phyloP scores from a whole-genome alignment of 1,284 basidiomycete species.

The Ustilago lituana region DNA sequence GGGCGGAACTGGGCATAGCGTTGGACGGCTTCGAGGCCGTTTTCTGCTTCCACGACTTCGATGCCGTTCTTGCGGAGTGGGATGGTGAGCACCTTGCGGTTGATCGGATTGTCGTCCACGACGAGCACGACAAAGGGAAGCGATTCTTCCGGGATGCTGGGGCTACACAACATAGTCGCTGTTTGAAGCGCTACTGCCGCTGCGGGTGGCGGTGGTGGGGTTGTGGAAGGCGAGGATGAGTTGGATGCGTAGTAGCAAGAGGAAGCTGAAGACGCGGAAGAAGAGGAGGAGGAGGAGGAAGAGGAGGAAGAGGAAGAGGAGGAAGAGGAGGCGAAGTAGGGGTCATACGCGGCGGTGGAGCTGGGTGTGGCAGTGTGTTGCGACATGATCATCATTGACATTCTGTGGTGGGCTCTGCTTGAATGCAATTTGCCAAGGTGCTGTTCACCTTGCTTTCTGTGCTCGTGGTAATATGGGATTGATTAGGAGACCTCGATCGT shows the following conservation, averaged over 20 bases:
- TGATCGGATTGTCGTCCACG: conserved; percentile 63
- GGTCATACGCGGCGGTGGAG: conserved; percentile 17
- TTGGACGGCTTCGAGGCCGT: conserved; percentile 55
- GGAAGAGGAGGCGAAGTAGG: conserved; percentile 13
- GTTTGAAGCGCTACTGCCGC: conserved; percentile 14
- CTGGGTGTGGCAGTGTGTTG: conserved; percentile 13
- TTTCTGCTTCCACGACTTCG: conserved; percentile 46
- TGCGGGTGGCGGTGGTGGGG: conserved; percentile 13
- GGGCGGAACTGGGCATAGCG: conserved; percentile 36
- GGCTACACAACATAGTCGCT: conserved; percentile 18
- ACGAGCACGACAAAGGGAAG: conserved; percentile 50
- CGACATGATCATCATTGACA: conserved; percentile 21
- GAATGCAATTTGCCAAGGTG: neutral
- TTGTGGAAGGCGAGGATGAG: conserved; percentile 24
- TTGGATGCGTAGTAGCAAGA: conserved; percentile 25
- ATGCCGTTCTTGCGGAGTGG: conserved; percentile 47
- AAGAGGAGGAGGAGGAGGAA: conserved; percentile 30
- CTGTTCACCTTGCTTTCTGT: neutral
- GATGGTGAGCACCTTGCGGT: conserved; percentile 51
- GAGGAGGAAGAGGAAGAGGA: conserved; percentile 10
- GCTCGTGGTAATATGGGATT: neutral
- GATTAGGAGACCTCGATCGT: neutral
- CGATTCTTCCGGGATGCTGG: conserved; percentile 12
- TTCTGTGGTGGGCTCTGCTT: neutral
- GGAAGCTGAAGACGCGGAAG: conserved; percentile 20